phyloP scores from a whole-genome alignment of 2,329 filamentous ascomycete genomes.

The Fusarium veterinarium region DNA sequence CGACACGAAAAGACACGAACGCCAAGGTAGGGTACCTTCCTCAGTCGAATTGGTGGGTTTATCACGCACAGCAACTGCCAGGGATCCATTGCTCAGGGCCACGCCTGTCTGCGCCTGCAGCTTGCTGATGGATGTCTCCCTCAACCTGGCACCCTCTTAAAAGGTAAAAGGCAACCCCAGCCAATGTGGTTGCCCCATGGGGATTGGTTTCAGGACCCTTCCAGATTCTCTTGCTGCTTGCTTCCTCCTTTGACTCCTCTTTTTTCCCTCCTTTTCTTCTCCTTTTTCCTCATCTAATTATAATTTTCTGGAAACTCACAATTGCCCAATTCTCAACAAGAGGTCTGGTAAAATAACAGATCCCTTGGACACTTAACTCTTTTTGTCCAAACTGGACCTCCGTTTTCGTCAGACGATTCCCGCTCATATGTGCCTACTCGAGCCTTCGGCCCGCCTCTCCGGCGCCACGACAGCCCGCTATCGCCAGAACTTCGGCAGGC shows the following conservation, averaged over 20 bases:
- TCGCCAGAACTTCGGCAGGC: constrained; percentile 44
- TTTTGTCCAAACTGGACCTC: constrained; percentile 23
- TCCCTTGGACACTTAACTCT: constrained; percentile 22
- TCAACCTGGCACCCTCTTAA: constrained; percentile 9
- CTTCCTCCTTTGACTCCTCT: constrained; percentile 3
- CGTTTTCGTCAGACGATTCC: constrained; percentile 42
- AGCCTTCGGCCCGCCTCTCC: constrained; percentile 52
- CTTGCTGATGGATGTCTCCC: constrained; percentile 18
- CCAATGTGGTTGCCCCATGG: constrained; percentile 28
- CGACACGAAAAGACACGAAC: constrained; percentile 10
- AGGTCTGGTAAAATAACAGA: neutral
- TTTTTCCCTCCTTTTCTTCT: constrained; percentile 17
- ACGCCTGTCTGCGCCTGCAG: constrained; percentile 23
- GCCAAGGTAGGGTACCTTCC: constrained; percentile 22
- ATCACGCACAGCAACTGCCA: constrained; percentile 22
- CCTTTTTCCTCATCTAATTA: constrained; percentile 14
- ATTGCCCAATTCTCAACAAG: neutral
- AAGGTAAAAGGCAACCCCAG: constrained; percentile 12
- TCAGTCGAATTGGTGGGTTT: constrained; percentile 33
- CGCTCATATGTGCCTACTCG: constrained; percentile 36
- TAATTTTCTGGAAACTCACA: neutral
- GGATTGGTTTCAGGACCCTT: constrained; percentile 21
- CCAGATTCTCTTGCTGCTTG: constrained; percentile 1
- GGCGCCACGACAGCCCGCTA: constrained; percentile 44
- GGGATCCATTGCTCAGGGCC: constrained; percentile 6